A percentile compares a stretch with the other conserved stretches of the same genome.
Conservation (phyloP, 768 basidiomycete species). For the Heimioporus sp. region DNA sequence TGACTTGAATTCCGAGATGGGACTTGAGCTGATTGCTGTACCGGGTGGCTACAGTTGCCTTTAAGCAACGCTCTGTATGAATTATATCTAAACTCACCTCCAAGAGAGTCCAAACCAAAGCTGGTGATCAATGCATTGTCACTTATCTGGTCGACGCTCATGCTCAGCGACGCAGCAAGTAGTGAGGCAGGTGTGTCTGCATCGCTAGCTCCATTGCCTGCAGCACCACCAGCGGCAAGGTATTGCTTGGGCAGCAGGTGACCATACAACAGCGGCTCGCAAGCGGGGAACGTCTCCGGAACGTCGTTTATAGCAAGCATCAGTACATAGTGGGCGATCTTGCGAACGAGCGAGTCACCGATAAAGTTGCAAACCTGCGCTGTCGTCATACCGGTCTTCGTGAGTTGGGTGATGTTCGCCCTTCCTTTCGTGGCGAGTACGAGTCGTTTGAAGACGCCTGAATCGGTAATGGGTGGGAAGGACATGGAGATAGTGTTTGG, state of each 20-base stretch:
- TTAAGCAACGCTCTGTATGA: background rate
- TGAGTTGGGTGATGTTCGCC: constrained; percentile 28
- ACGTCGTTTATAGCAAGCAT: constrained; percentile 25
- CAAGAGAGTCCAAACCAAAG: constrained; percentile 24
- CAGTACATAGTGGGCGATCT: constrained; percentile 29
- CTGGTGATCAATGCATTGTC: constrained; percentile 30
- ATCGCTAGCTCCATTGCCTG: constrained; percentile 7
- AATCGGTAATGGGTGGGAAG: constrained; percentile 34
- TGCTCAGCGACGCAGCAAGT: constrained; percentile 22
- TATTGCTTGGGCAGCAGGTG: constrained; percentile 24
- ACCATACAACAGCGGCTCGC: constrained; percentile 26
- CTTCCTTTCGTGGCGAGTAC: constrained; percentile 25
- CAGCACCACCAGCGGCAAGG: constrained; percentile 13
- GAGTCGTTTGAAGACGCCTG: constrained; percentile 34
- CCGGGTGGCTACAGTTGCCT: constrained; percentile 20
- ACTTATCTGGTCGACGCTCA: constrained; percentile 27
- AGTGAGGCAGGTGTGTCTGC: constrained; percentile 25
- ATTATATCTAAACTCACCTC: constrained; percentile 14
- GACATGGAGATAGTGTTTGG: constrained; percentile 34
- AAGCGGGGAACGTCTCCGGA: constrained; percentile 24
- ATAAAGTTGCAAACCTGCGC: constrained; percentile 32
- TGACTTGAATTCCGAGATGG: constrained; percentile 24
- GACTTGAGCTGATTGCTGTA: constrained; percentile 30
- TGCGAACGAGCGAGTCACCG: constrained; percentile 29
- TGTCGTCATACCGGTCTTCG: constrained; percentile 32